Evolutionary conservation across 495 filamentous ascomycete species (phyloP).

Genomic region (Hypoxylon fuscum): DNA sequence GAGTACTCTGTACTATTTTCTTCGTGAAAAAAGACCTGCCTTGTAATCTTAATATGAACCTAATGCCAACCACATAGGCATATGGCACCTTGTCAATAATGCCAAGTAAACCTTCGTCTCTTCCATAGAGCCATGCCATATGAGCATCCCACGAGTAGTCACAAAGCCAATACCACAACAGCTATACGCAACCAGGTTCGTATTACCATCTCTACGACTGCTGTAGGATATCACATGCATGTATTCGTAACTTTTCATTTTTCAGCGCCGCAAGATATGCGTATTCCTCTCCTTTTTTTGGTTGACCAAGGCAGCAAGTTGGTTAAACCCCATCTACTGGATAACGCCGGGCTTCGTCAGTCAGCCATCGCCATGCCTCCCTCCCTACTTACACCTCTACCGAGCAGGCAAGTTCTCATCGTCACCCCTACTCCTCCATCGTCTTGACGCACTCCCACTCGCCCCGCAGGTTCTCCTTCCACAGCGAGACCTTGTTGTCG

Average conservation of each 20-base stretch:
- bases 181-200: background rate
- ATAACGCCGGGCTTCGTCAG: slow-evolving; percentile 35
- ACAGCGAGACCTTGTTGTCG: slow-evolving; percentile 95
- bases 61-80: too few species aligned
- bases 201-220: slow-evolving; percentile 1
- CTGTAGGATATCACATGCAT: slow-evolving; percentile 33
- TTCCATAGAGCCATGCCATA: too few species aligned
- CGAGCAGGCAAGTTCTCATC: background rate
- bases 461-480: slow-evolving; percentile 82
- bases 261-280: slow-evolving; percentile 6
- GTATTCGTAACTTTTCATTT: slow-evolving; percentile 18
- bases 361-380: slow-evolving; percentile 17
- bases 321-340: slow-evolving; percentile 34
- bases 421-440: slow-evolving; percentile 80
- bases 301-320: slow-evolving; percentile 21
- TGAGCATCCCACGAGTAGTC: background rate
- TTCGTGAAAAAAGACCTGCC: too few species aligned
- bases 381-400: background rate
- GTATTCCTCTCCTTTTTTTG: slow-evolving; percentile 26
- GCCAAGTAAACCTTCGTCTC: too few species aligned
- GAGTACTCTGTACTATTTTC: too few species aligned
- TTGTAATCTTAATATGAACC: too few species aligned
- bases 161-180: background rate
- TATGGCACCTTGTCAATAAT: too few species aligned
- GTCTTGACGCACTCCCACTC: slow-evolving; percentile 96